A percentile compares a stretch with the other conserved stretches of the same genome.
Evolutionary conservation across 768 basidiomycete species (phyloP).

Genomic region (Cystobasidiopsis lactophilus): DNA sequence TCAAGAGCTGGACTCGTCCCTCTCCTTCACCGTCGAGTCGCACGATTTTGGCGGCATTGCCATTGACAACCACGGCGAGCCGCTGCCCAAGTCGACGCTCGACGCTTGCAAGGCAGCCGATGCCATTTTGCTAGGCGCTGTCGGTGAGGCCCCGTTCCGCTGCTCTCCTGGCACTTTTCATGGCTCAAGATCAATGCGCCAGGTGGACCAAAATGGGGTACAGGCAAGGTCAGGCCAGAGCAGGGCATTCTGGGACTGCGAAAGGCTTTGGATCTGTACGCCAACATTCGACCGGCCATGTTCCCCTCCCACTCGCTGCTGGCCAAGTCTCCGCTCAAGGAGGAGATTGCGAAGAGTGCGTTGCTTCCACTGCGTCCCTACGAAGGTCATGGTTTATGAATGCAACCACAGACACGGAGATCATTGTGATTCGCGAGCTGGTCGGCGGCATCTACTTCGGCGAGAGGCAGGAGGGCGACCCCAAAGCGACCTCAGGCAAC

Average conservation of each 20-base stretch:
- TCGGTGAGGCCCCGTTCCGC: neutral
- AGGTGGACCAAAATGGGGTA: slow-evolving; percentile 98
- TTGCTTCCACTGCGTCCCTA: neutral
- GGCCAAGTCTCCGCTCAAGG: slow-evolving; percentile 66
- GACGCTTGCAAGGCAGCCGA: slow-evolving; percentile 79
- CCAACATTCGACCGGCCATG: slow-evolving; percentile 91
- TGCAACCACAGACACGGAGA: slow-evolving; percentile 30
- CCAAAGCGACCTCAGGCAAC: slow-evolving; percentile 24
- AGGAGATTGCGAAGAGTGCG: slow-evolving; percentile 56
- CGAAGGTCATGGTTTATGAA: neutral
- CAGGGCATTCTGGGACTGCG: slow-evolving; percentile 67
- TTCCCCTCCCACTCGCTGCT: slow-evolving; percentile 82
- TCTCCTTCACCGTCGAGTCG: slow-evolving; percentile 49
- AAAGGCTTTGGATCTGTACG: slow-evolving; percentile 83
- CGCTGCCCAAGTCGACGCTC: slow-evolving; percentile 63
- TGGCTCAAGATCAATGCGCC: slow-evolving; percentile 33
- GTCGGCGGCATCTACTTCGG: slow-evolving; percentile 96
- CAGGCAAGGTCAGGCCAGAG: slow-evolving; percentile 72
- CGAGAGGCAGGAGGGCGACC: slow-evolving; percentile 63
- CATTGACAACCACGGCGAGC: slow-evolving; percentile 67
- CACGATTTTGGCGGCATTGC: slow-evolving; percentile 79
- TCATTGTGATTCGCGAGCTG: slow-evolving; percentile 87
- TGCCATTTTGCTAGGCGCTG: slow-evolving; percentile 74
- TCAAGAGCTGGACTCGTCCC: slow-evolving; percentile 36
- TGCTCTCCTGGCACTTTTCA: neutral